Base-by-base conservation (phyloP, 2,329 filamentous ascomycete species). In the Aspergillus sp. region DNA sequence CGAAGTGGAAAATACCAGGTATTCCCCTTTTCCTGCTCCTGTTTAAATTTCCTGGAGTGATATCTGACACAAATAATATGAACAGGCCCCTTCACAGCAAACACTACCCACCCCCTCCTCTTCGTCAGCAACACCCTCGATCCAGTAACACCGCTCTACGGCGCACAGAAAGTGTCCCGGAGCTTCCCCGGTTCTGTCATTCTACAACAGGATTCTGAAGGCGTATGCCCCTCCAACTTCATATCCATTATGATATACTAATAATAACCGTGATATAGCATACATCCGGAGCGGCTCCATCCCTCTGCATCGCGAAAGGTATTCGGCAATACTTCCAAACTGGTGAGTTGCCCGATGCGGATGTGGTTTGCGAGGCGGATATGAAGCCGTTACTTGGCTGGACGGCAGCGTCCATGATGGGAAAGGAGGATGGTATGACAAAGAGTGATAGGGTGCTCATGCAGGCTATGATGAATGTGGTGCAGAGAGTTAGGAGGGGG, bases 121-220 rank as follows among this genome's bases (percentile, higher is more conserved):
- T 78, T 81, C 57, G 64, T 82, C 10, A 76, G 74, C 32, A 82
- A 79, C 56, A 77, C 74, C 0, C 69, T 76, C 12, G 81, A 84
- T 48, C 81, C 82, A 0, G 77, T 84, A 1, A 83, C 80, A 0
- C 80, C 80, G 3, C 61, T 83, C 43, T 49, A 53, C 17, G 65
- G 64, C 47, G 64, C 63, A 17, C 51, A 64, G 30, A 62, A 61
- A 25, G 71, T 72, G 68, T 62, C 67, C 1, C 23, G 53, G 13
- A 53, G 54, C 1, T 78, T 78, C 52, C 64, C 70, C 0, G 71
- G 70, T 1, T 74, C 69, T 13, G 61, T 58, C 2, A 61, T 78
- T 5, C 59, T 80, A 3, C 60, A 71, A 22, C 72, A 74, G 49
- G 69, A 78, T 49, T 63, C 68, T 3, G 68, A 69, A 47, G 68